These are phyloP conservation scores for Prunus kanzakura DNA, from an alignment of 306 rosid genomes.

Conservation along the genomic window DNA sequence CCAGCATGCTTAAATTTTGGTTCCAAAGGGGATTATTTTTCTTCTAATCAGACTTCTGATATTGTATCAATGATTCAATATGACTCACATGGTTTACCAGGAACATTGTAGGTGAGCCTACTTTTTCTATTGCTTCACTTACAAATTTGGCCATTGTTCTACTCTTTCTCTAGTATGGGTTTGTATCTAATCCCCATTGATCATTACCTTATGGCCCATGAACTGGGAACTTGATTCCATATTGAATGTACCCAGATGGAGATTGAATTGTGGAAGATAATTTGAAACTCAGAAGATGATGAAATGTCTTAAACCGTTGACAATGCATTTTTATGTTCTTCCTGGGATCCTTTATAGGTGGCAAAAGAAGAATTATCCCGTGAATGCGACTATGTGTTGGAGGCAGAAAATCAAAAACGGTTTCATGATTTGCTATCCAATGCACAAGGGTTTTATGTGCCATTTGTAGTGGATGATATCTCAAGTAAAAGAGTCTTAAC, in stretches of 20 bases:
- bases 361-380: slow-evolving; percentile 90
- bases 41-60: not conserved
- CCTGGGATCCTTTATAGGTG: slow-evolving; percentile 47
- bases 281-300: slow-evolving; percentile 4
- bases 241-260: not conserved
- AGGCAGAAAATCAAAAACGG: slow-evolving; percentile 78
- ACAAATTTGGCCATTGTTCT: not conserved
- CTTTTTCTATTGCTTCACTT: not conserved
- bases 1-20: not conserved
- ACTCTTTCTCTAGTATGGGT: not conserved
- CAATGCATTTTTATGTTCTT: slow-evolving; percentile 23
- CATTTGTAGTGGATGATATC: slow-evolving; percentile 68
- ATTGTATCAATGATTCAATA: not conserved
- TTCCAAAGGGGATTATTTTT: not conserved
- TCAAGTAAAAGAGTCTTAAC: slow-evolving; percentile 81
- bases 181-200: not conserved
- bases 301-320: slow-evolving; percentile 5
- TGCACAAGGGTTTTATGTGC: slow-evolving; percentile 73
- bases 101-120: not conserved
- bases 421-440: slow-evolving; percentile 58
- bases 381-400: slow-evolving; percentile 89
- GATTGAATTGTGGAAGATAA: not conserved
- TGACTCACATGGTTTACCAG: not conserved
- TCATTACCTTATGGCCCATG: not conserved
- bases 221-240: not conserved